Base-by-base conservation (phyloP, 2,329 filamentous ascomycete species). In the Nigrograna mackinnonii region DNA sequence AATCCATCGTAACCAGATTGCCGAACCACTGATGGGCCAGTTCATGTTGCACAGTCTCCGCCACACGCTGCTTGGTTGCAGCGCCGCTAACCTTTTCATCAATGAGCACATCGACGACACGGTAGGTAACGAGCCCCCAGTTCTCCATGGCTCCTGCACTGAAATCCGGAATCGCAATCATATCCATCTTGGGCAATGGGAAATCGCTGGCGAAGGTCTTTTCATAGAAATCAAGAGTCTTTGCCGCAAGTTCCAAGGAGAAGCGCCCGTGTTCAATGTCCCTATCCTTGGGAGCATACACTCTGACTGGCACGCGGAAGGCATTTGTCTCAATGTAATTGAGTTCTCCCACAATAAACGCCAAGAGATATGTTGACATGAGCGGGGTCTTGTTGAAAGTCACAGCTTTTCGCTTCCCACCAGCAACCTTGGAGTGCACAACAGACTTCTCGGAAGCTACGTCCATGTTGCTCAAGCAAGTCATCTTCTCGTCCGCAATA, bases 21-120 rank as follows among this genome's bases (percentile, higher is more conserved):
- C 92, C 92, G 63, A 97, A 97, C 92, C 92, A 97, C 71, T 96
- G 92, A 72, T 97, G 92, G 30, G 92, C 92, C 64, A 97, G 78
- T 69, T 97, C 92, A 74, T 97, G 92, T 77, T 96, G 91, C 20
- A 97, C 92, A 30, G 94, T 90, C 69, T 96, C 92, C 39, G 92
- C 92, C 41, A 97, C 89, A 28, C 91, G 85, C 74, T 96, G 88
- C 75, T 95, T 96, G 47, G 86, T 89, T 26, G 87, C 86, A 16
- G 92, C 91, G 62, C 91, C 88, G 60, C 89, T 94, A 3, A 83
- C 87, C 78, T 95, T 94, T 71, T 96, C 90, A 58, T 97, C 92
- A 49, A 95, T 83, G 45, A 97, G 80, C 35, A 97, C 71, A 63
- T 95, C 90, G 22, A 96, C 91, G 17, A 95, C 88, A 52, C 92